phyloP scores from a whole-genome alignment of 805 yeast genomes.

The Ogataea henricii region DNA sequence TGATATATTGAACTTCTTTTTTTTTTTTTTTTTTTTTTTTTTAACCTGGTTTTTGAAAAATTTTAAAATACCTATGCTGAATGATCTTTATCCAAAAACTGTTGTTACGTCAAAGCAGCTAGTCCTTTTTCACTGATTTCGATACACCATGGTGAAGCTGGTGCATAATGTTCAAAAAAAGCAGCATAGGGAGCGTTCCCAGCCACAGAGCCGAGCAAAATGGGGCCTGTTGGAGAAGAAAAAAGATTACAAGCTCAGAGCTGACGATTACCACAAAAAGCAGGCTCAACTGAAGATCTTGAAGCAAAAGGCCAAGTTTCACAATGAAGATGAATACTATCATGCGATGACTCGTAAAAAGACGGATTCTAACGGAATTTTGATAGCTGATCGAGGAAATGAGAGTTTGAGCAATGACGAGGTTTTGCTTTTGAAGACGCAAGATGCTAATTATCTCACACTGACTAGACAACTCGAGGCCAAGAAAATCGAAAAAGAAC shows the following conservation, averaged over 20 bases:
- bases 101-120: not conserved
- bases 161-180: slow-evolving; percentile 93
- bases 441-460: slow-evolving; percentile 83
- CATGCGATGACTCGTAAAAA: slow-evolving; percentile 81
- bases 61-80: not conserved
- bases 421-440: slow-evolving; percentile 81
- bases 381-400: slow-evolving; percentile 64
- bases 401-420: slow-evolving; percentile 70
- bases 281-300: slow-evolving; percentile 69
- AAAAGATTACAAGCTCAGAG: slow-evolving; percentile 68
- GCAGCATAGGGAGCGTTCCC: slow-evolving; percentile 94
- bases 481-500: slow-evolving; percentile 60
- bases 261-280: slow-evolving; percentile 58
- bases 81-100: not conserved
- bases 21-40: too few species aligned
- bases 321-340: slow-evolving; percentile 95
- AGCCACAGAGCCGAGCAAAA: slow-evolving; percentile 69
- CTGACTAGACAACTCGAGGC: slow-evolving; percentile 73
- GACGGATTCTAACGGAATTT: slow-evolving; percentile 70
- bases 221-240: slow-evolving; percentile 92
- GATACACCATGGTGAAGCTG: slow-evolving; percentile 61
- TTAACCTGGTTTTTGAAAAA: too few species aligned
- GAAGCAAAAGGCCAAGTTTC: slow-evolving; percentile 65
- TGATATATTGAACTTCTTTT: not conserved
- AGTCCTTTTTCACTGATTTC: not conserved